Percentiles rank a stretch among this genome's conserved stretches.
phyloP scores from a whole-genome alignment of 2,329 filamentous ascomycete species.

The Fusarium humuli region DNA sequence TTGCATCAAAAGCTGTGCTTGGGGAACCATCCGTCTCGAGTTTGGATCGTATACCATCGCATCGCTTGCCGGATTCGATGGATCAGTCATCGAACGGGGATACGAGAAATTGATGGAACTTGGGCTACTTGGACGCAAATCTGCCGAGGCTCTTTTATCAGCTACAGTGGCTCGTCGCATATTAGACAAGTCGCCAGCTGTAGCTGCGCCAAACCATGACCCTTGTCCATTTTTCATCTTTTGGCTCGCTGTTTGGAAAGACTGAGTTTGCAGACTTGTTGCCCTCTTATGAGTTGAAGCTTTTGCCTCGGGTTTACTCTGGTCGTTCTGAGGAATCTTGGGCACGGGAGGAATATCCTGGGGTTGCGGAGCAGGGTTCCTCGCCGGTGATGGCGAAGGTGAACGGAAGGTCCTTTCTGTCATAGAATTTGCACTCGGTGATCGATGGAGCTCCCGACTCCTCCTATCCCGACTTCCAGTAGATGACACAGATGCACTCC shows the following conservation, averaged over 20 bases:
- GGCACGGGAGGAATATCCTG: conserved; percentile 79
- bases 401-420: conserved; percentile 87
- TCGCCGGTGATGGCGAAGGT: conserved; percentile 74
- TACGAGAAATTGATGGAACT: conserved; percentile 71
- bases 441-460: conserved; percentile 67
- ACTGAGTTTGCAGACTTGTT: conserved; percentile 60
- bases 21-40: conserved; percentile 71
- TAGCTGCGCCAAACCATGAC: conserved; percentile 63
- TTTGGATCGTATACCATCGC: conserved; percentile 73
- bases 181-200: conserved; percentile 57
- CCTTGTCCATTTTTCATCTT: conserved; percentile 57
- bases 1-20: conserved; percentile 55
- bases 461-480: conserved; percentile 62
- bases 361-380: conserved; percentile 55
- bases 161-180: conserved; percentile 59
- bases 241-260: conserved; percentile 66
- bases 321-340: conserved; percentile 68
- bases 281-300: conserved; percentile 53
- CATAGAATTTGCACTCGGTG: conserved; percentile 84
- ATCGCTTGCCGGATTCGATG: conserved; percentile 53
- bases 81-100: conserved; percentile 60
- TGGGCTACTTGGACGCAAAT: conserved; percentile 57
- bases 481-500: conserved; percentile 79
- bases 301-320: conserved; percentile 42
- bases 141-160: conserved; percentile 46